phyloP scores from a whole-genome alignment of 164 flowering plant species.

The Dillenia turbinata region DNA sequence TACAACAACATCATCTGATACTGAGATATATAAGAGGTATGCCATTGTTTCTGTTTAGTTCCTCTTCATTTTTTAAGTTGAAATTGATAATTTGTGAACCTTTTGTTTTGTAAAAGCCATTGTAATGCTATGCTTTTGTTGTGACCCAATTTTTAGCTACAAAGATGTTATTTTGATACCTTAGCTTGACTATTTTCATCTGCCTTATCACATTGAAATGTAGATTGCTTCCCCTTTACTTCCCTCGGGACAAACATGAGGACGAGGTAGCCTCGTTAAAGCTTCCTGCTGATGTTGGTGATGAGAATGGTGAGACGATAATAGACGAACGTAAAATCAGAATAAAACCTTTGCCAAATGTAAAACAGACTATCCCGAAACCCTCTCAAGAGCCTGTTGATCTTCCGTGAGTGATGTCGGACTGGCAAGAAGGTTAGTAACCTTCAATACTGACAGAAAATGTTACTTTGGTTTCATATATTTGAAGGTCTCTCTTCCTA shows the following conservation, averaged over 20 bases:
- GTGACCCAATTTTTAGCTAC: neutral
- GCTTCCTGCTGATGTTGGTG: slow-evolving; percentile 99
- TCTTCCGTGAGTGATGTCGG: slow-evolving; percentile 64
- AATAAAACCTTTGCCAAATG: slow-evolving; percentile 80
- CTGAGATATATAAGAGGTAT: slow-evolving; percentile 96
- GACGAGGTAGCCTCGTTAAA: slow-evolving; percentile 87
- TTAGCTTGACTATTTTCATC: neutral
- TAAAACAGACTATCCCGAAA: slow-evolving; percentile 36
- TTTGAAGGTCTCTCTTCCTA: neutral
- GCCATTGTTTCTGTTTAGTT: neutral
- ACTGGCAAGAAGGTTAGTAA: slow-evolving; percentile 65
- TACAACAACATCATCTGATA: slow-evolving; percentile 75
- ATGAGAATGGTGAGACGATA: slow-evolving; percentile 97
- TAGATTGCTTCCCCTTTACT: slow-evolving; percentile 97
- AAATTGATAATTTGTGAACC: neutral
- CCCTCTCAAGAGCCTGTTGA: slow-evolving; percentile 45
- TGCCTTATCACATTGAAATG: slow-evolving; percentile 1
- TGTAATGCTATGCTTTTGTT: neutral
- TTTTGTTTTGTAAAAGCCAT: neutral
- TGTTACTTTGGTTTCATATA: neutral
- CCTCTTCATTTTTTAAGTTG: neutral
- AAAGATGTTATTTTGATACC: neutral
- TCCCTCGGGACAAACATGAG: slow-evolving; percentile 93
- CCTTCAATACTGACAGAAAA: slow-evolving; percentile 3
- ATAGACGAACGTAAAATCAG: slow-evolving; percentile 97